Evolutionary conservation across 345 rosid genomes (phyloP).

Genomic region (Alliaria petiolata): DNA sequence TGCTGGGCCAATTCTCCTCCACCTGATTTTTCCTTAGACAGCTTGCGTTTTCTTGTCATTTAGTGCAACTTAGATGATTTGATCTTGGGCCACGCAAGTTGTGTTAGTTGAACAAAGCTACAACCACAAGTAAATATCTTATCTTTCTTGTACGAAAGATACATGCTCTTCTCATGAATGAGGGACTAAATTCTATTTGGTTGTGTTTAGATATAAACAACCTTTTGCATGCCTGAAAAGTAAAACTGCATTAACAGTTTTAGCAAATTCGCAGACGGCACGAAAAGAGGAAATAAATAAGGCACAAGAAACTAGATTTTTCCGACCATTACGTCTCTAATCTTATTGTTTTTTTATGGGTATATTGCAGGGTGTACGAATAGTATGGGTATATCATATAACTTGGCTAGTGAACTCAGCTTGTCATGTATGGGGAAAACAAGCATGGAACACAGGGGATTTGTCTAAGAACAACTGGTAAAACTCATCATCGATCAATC

Average conservation of each 20-base stretch:
- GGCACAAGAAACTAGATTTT: not conserved
- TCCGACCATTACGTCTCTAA: no score
- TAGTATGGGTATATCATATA: constrained; percentile 66
- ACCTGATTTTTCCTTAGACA: not conserved
- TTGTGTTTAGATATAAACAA: not conserved
- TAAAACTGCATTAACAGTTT: not conserved
- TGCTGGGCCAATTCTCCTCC: constrained; percentile 11
- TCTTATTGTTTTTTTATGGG: not conserved
- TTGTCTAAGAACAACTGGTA: constrained; percentile 86
- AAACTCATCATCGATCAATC: not conserved
- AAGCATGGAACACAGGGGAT: constrained; percentile 81
- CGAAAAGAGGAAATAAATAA: not conserved
- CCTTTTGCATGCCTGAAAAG: constrained; percentile 17
- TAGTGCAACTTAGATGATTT: not conserved
- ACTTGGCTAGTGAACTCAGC: constrained; percentile 91
- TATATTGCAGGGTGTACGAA: constrained; percentile 68
- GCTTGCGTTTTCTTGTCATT: constrained; percentile 20
- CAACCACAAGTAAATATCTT: constrained; percentile 25
- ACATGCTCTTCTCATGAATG: constrained; percentile 23
- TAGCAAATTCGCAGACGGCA: constrained; percentile 11
- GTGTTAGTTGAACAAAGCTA: constrained; percentile 18
- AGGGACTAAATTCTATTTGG: not conserved
- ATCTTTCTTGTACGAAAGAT: constrained; percentile 15
- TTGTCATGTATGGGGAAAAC: constrained; percentile 91
- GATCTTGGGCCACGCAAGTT: constrained; percentile 3